Evolutionary conservation across 2,329 filamentous ascomycete species (phyloP), one percentile per base, ranked within the genome.

Genomic region (Cladophialophora exuberans): DNA sequence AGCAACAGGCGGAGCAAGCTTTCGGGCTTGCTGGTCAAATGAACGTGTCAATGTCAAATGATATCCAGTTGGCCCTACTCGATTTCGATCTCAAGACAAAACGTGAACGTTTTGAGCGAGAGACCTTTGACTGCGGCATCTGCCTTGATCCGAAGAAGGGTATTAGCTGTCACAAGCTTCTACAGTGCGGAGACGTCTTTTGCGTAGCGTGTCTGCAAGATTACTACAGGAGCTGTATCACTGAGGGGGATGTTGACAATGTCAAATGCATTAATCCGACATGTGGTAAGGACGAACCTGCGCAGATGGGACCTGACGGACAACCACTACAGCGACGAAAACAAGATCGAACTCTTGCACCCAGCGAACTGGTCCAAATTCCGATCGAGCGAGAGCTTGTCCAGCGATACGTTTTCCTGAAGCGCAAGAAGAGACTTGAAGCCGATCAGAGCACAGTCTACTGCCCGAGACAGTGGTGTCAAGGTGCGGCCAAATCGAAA

Each of bases 91-190:
- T 83, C 55, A 85, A 86, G 58, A 85, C 88, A 5, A 88, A 87
- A 66, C 83, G 83, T 51, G 83, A 83, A 18, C 84, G 85, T 0
- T 97, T 97, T 68, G 86, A 94, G 57, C 84, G 84, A 62, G 88
- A 87, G 64, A 96, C 90, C 0, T 97, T 94, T 67, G 85, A 92
- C 48, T 97, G 93, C 62, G 89, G 88, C 1, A 82, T 97, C 43
- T 97, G 92, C 68, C 73, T 97, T 42, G 93, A 97, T 70, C 91
- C 91, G 0, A 96, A 96, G 72, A 97, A 95, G 69, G 94, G 94
- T 1, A 73, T 76, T 0, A 81, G 78, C 9, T 97, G 94, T 69
- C 88, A 97, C 73, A 83, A 84, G 36, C 86, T 97, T 79, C 73
- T 88, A 41, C 84, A 87, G 55, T 99, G 94, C 70, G 85, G 84